Conservation (phyloP, 2,329 filamentous ascomycete genomes). For the Penicillium corylophilum region DNA sequence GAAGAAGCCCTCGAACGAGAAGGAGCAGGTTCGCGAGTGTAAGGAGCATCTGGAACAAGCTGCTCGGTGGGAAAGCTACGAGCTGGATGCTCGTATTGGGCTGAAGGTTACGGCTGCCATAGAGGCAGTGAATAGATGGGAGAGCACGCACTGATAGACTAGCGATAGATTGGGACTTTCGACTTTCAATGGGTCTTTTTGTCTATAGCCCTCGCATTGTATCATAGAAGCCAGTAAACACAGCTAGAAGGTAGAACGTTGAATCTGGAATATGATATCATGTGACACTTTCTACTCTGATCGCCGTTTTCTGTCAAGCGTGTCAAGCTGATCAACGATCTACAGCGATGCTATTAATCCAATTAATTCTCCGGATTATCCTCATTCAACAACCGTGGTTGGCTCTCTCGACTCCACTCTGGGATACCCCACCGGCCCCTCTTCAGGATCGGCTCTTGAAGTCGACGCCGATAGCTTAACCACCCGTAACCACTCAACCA, state of each 20-base stretch:
- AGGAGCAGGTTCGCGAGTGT: conserved; percentile 51
- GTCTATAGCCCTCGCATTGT: background rate
- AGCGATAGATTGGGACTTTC: background rate
- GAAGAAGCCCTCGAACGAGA: conserved; percentile 24
- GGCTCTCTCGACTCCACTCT: background rate
- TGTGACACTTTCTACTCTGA: background rate
- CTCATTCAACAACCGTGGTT: background rate
- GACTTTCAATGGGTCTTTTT: background rate
- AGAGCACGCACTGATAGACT: conserved; percentile 26
- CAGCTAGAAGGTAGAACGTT: background rate
- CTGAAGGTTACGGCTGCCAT: conserved; percentile 49
- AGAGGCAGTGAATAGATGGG: conserved; percentile 47
- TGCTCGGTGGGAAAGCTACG: conserved; percentile 60
- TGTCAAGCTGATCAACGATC: background rate
- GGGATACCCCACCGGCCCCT: background rate
- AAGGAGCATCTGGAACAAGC: conserved; percentile 58
- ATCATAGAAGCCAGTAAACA: background rate
- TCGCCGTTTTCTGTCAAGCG: background rate
- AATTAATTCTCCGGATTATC: no score
- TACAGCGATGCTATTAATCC: background rate
- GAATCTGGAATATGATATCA: background rate
- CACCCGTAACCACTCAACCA: background rate
- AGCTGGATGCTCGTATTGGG: conserved; percentile 59
- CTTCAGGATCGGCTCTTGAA: background rate
- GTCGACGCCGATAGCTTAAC: background rate